These are phyloP conservation scores for Clavulina sp. DNA, from an alignment of 768 basidiomycete genomes.

Conservation along the genomic window DNA sequence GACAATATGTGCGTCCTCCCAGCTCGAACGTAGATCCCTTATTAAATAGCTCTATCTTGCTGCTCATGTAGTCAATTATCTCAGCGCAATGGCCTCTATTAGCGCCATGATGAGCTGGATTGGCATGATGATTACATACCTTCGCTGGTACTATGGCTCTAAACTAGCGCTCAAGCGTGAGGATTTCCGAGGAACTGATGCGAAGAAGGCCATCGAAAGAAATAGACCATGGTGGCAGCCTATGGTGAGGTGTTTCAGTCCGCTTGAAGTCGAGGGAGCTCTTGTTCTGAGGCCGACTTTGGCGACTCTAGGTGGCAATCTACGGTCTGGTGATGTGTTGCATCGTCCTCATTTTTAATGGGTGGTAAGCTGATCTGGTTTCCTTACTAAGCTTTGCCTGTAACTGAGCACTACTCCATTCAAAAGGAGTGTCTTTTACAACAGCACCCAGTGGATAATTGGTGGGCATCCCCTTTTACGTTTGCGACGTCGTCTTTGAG, in stretches of 20 bases:
- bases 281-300: neutral
- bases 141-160: neutral
- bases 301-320: neutral
- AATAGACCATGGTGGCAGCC: neutral
- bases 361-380: too few relatives aligned
- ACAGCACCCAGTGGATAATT: too few relatives aligned
- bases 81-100: neutral
- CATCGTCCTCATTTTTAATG: neutral
- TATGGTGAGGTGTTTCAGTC: neutral
- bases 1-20: neutral
- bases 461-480: too few relatives aligned
- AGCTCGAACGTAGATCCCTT: neutral
- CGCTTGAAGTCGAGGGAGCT: too few relatives aligned
- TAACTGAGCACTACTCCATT: too few relatives aligned
- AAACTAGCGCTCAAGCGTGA: neutral
- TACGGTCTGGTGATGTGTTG: neutral
- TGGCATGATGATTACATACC: neutral
- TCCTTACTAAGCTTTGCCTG: too few relatives aligned
- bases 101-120: neutral
- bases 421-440: too few relatives aligned
- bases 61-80: neutral
- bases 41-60: neutral
- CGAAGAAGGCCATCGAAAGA: neutral
- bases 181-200: neutral
- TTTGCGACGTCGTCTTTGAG: too few relatives aligned